A percentile compares a stretch with the other conserved stretches of the same genome.
phyloP scores from a whole-genome alignment of 2,329 filamentous ascomycete species.

The Aspergillus luchuensis region DNA sequence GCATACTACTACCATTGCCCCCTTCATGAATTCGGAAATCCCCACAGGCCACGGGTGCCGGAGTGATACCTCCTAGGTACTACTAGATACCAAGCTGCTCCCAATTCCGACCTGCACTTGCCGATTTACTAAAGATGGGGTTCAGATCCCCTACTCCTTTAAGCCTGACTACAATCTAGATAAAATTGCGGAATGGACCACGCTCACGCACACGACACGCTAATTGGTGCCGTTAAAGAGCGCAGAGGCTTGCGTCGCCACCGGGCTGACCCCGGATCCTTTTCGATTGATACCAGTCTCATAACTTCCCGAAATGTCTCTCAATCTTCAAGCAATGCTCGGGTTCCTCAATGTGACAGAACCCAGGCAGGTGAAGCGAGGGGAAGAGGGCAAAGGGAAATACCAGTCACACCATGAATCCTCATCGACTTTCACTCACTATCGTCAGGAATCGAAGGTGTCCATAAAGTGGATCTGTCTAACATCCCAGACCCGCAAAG shows the following conservation, averaged over 20 bases:
- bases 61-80: neutral
- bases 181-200: constrained; percentile 2
- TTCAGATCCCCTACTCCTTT: constrained; percentile 5
- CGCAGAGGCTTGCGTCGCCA: neutral
- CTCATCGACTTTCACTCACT: neutral
- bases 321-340: neutral
- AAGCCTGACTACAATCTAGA: neutral
- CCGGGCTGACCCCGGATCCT: neutral
- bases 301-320: neutral
- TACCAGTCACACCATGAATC: neutral
- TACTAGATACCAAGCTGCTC: neutral
- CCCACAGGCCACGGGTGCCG: neutral
- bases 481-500: neutral
- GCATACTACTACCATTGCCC: too few relatives aligned
- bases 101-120: neutral
- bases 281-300: neutral
- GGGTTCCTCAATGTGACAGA: neutral
- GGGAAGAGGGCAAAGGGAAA: neutral
- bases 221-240: constrained; percentile 2
- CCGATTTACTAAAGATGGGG: neutral
- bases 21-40: neutral
- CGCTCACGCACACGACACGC: neutral
- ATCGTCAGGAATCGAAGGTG: neutral
- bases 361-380: neutral
- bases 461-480: neutral